Base-by-base conservation (phyloP, 2,329 filamentous ascomycete species). In the Chrysoporthe deuterocubensis region DNA sequence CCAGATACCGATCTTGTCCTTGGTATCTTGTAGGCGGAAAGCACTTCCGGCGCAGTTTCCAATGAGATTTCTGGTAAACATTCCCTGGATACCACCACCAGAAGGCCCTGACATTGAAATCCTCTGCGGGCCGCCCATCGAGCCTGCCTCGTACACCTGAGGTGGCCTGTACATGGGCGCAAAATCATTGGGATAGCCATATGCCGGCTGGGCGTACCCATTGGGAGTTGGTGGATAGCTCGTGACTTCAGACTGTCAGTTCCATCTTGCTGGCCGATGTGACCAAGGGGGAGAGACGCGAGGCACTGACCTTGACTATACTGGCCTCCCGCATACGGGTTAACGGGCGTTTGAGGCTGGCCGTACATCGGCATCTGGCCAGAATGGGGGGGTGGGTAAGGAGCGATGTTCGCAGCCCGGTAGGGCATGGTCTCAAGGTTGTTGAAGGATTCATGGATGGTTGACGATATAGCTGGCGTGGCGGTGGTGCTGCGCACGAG, bases 1-100 rank as follows among this genome's bases (percentile, higher is more conserved):
- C 95, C 95, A 99, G 71, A 97, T 94, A 1, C 95, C 95, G 62
- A 92, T 89, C 77, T 93, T 92, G 71, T 93, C 90, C 18, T 92
- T 83, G 0, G 89, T 87, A 72, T 98, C 94, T 2, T 88, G 90
- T 64, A 98, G 85, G 43, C 91, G 89, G 76, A 94, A 95, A 1
- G 95, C 95, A 75, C 94, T 97, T 43, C 94, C 94, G 6, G 93
- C 90, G 63, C 97, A 83, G 77, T 92, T 97, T 1, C 96, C 96
- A 71, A 99, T 98, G 11, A 99, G 86, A 75, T 98, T 99, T 64
- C 95, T 85, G 0, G 94, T 97, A 76, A 95, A 97, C 93, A 97
- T 96, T 66, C 92, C 93, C 21, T 70, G 68, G 16, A 70, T 63
- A 43, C 65, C 60, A 48, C 89, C 89, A 1, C 90, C 89, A 62